Evolutionary conservation across 768 basidiomycete genomes (phyloP).

Genomic region (Chalciporus pseudorubinellus): DNA sequence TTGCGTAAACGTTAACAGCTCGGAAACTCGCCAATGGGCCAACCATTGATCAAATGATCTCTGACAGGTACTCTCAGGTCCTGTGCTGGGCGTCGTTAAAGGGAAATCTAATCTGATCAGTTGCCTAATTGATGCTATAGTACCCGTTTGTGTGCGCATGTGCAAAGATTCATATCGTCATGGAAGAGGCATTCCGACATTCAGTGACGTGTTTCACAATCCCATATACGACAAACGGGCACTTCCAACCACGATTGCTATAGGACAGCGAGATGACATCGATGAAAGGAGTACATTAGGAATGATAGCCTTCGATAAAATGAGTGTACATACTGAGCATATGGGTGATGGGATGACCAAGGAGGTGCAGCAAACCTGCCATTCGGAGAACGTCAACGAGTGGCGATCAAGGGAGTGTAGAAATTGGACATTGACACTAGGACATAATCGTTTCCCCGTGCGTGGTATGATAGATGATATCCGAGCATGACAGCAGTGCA

Average conservation of each 20-base stretch:
- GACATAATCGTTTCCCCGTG: neutral
- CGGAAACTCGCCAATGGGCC: too few relatives aligned
- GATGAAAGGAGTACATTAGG: neutral
- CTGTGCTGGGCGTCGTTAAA: too few relatives aligned
- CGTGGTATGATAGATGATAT: neutral
- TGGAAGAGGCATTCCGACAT: neutral
- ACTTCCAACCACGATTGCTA: neutral
- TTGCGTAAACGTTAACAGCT: neutral
- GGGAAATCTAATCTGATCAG: neutral
- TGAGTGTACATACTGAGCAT: neutral
- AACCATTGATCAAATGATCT: neutral
- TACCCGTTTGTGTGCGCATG: neutral
- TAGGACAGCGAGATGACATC: too few relatives aligned
- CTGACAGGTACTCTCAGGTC: too few relatives aligned
- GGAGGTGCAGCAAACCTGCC: neutral
- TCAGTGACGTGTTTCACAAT: slow-evolving; percentile 3
- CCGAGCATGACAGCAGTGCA: slow-evolving; percentile 5
- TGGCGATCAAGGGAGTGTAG: neutral
- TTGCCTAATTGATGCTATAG: neutral
- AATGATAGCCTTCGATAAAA: neutral
- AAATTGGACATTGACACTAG: neutral
- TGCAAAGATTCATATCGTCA: neutral
- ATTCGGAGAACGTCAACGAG: neutral
- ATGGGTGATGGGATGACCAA: too few relatives aligned
- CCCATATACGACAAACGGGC: slow-evolving; percentile 5